Evolutionary conservation across 2,329 filamentous ascomycete species (phyloP).

Genomic region (Neonectria sp.): DNA sequence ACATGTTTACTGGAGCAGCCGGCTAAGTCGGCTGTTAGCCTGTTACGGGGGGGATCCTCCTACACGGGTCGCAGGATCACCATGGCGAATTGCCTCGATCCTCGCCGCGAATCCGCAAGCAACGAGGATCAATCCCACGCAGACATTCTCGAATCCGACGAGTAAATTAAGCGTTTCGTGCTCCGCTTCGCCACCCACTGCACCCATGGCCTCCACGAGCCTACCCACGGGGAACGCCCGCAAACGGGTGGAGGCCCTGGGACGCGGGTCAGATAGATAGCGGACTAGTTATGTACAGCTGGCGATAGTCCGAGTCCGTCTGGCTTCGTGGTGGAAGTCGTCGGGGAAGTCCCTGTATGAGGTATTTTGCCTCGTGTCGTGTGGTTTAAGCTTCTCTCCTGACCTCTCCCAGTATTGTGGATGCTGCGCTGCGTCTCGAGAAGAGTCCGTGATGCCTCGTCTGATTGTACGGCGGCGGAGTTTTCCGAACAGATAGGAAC

Average conservation of each 20-base stretch:
- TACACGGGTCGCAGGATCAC: slow-evolving; percentile 34
- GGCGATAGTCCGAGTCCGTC: background rate
- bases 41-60: slow-evolving; percentile 6
- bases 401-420: slow-evolving; percentile 3
- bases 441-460: background rate
- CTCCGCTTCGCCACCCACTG: slow-evolving; percentile 22
- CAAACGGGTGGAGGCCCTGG: slow-evolving; percentile 15
- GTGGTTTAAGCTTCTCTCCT: slow-evolving; percentile 21
- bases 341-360: slow-evolving; percentile 1
- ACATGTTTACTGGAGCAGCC: slow-evolving; percentile 27
- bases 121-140: slow-evolving; percentile 10
- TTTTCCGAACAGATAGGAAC: background rate
- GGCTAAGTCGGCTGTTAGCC: slow-evolving; percentile 44
- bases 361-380: slow-evolving; percentile 20
- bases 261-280: slow-evolving; percentile 4
- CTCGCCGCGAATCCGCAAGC: no score
- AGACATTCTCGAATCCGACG: background rate
- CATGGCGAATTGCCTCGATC: background rate
- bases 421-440: background rate
- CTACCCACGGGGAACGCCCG: slow-evolving; percentile 29
- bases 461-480: background rate
- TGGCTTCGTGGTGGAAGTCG: background rate
- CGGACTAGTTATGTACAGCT: background rate
- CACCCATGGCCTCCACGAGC: slow-evolving; percentile 23
- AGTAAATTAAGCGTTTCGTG: slow-evolving; percentile 20